Base-by-base conservation (phyloP, 495 filamentous ascomycete species). In the Xylaria intraflava region DNA sequence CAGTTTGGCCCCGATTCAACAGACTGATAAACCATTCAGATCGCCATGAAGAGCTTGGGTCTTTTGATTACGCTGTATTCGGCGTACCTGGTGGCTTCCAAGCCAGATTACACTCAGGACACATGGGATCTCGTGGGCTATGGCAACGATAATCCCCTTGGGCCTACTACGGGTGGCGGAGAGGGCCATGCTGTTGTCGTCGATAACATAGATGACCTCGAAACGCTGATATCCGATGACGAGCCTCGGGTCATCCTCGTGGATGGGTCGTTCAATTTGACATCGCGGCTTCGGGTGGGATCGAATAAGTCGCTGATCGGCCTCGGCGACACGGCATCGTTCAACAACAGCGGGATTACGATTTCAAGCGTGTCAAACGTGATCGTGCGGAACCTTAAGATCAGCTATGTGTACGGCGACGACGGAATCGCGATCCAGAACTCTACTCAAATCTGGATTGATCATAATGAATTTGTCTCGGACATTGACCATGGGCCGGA, bases 381-480 rank as follows among this genome's bases (percentile, higher is more conserved):
- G 2, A 59, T 57, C 7, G 40, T 53, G 8, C 43, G 50, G 14
- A 50, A 61, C 17, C 10, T 60, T n/a, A 51, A 59, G 29, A 51
- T 61, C 22, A 45, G 33, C 14, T 43, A 48, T 3, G 48, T 49
- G 8, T 40, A 27, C 19, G 30, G 35, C 8, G 44, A 53, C 24
- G 55, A 61, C 30, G 44, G 55, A 4, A 27, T 60, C 27, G 29
- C 58, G 0, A 31, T 60, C 17, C 70, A 75, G 35, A 59, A 69
- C 20, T 64, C 71, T 12, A 76, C 59, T 48, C 77, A 78, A 52
- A 69, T 80, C 30, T 80, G 77, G 76, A 64, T 79, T 49, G 77
- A 79, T 61, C 77, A 80, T 64, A 67, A 65, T 58, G 77, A 80
- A 59, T 66, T 80, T 19, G 72, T 69, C 12, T 72, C 74, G 59